Conservation (phyloP, 2,329 filamentous ascomycete species). For the Zymoseptoria brevis region DNA sequence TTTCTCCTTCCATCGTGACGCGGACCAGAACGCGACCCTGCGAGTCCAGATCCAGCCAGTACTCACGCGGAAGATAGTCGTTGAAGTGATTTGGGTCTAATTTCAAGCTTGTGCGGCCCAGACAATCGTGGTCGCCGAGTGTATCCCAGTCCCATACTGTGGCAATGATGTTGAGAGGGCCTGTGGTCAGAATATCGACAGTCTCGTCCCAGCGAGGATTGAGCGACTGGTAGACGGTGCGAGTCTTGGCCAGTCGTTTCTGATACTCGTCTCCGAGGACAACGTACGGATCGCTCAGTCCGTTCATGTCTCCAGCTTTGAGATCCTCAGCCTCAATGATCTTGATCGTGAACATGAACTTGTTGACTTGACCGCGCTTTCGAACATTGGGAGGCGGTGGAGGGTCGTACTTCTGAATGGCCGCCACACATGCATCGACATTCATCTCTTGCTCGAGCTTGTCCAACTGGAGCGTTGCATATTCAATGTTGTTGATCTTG, state of each 20-base stretch:
- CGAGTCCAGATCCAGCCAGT: slow-evolving; percentile 95
- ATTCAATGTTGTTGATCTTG: slow-evolving; percentile 96
- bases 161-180: slow-evolving; percentile 86
- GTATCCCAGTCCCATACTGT: slow-evolving; percentile 99
- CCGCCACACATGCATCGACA: slow-evolving; percentile 78
- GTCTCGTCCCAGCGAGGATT: slow-evolving; percentile 97
- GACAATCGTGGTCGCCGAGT: slow-evolving; percentile 93
- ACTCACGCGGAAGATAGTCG: slow-evolving; percentile 90
- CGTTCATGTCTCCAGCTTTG: slow-evolving; percentile 94
- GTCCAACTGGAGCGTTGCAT: slow-evolving; percentile 84
- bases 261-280: slow-evolving; percentile 96
- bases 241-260: slow-evolving; percentile 89
- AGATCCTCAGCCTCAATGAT: slow-evolving; percentile 96
- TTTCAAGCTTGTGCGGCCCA: slow-evolving; percentile 92
- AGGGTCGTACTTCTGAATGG: slow-evolving; percentile 67
- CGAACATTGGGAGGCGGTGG: slow-evolving; percentile 59
- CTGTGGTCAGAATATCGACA: slow-evolving; percentile 88
- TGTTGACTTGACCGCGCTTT: slow-evolving; percentile 48
- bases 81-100: slow-evolving; percentile 96
- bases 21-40: slow-evolving; percentile 82
- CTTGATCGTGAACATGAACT: slow-evolving; percentile 98
- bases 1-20: slow-evolving; percentile 97
- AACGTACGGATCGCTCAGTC: slow-evolving; percentile 91
- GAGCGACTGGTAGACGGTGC: slow-evolving; percentile 80
- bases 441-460: slow-evolving; percentile 84